phyloP scores from a whole-genome alignment of 768 basidiomycete genomes.

The Austroboletus eburneus region DNA sequence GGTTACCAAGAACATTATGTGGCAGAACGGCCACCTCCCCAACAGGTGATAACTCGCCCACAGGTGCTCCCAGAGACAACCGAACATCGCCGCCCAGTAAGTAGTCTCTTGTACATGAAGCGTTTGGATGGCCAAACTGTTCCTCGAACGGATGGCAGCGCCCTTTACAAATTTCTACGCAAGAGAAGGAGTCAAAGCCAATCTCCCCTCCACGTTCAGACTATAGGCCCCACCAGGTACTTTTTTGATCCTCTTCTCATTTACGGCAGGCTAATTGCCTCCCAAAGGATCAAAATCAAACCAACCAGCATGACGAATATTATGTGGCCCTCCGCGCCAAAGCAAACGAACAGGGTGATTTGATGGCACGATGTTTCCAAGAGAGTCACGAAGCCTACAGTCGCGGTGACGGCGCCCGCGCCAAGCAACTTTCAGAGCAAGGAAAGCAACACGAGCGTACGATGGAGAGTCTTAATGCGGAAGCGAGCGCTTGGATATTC shows the following conservation, averaged over 20 bases:
- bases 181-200: constrained; percentile 18
- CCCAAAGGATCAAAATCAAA: constrained; percentile 49
- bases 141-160: background rate
- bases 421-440: constrained; percentile 76
- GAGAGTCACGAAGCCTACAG: constrained; percentile 74
- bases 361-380: constrained; percentile 68
- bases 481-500: constrained; percentile 90
- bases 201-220: constrained; percentile 14
- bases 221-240: constrained; percentile 17
- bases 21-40: constrained; percentile 12
- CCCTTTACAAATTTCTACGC: constrained; percentile 3
- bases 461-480: constrained; percentile 74
- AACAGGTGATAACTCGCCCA: constrained; percentile 2
- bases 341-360: constrained; percentile 76
- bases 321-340: constrained; percentile 68
- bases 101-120: constrained; percentile 5
- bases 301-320: constrained; percentile 65
- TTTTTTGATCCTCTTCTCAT: background rate
- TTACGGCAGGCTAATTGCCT: background rate
- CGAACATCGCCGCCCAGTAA: constrained; percentile 12
- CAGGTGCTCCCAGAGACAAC: background rate
- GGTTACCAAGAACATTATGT: constrained; percentile 3
- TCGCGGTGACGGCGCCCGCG: constrained; percentile 66
- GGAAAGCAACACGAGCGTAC: constrained; percentile 75
- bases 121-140: background rate